Evolutionary conservation across 169 alveolate species (phyloP).

Genomic region (Eimeria necatrix): DNA sequence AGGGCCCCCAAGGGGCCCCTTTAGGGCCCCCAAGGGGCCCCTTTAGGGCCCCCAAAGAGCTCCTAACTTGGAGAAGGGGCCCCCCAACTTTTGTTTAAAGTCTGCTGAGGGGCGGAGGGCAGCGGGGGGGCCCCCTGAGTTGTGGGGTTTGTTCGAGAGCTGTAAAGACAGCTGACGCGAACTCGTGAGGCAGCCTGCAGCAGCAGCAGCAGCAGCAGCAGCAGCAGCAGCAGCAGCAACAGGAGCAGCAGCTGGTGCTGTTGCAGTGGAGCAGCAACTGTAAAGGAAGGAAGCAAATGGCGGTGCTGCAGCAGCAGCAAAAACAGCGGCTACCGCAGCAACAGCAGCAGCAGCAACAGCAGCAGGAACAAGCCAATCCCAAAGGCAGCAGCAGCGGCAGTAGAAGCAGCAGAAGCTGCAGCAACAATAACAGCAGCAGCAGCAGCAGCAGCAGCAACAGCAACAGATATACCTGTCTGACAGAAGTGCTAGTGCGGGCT

Average conservation of each 20-base stretch:
- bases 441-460: conserved; percentile 40
- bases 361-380: neutral
- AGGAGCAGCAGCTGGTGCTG: neutral
- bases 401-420: conserved; percentile 3
- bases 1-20: neutral
- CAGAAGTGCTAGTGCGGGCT: neutral
- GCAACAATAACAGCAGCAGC: neutral
- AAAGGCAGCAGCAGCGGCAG: neutral
- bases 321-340: neutral
- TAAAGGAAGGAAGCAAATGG: no score
- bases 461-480: neutral
- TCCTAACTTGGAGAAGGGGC: no score
- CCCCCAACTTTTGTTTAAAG: neutral
- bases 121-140: conserved; percentile 13
- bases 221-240: conserved; percentile 3
- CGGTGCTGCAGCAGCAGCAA: conserved; percentile 11
- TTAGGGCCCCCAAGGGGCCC: no score
- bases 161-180: conserved; percentile 22
- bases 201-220: neutral
- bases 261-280: conserved; percentile 5
- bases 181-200: conserved; percentile 68
- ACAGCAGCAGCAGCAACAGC: conserved; percentile 21
- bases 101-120: neutral
- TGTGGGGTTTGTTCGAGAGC: conserved; percentile 3
- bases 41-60: no score